These are phyloP conservation scores for Sungouiozyma ichnusensis DNA, from an alignment of 805 yeast genomes.

Conservation along the genomic window DNA sequence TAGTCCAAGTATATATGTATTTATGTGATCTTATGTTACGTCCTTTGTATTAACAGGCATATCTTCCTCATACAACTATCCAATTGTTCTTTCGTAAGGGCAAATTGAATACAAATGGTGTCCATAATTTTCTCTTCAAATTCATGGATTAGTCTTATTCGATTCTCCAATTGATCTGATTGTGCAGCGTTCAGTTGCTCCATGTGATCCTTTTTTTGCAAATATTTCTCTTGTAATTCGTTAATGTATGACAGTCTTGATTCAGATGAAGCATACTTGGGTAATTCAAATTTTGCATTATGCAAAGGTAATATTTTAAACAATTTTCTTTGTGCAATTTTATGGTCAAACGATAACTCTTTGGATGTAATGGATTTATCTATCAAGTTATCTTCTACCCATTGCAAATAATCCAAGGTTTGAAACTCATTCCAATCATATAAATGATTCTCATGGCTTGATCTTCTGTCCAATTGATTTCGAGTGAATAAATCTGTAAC, in stretches of 20 bases:
- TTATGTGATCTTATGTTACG: background rate
- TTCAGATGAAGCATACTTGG: background rate
- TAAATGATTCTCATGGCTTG: conserved; percentile 2
- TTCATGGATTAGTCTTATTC: conserved; percentile 3
- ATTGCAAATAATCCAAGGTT: conserved; percentile 18
- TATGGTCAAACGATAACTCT: conserved; percentile 21
- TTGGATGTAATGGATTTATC: conserved; percentile 7
- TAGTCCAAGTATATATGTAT: conserved; percentile 1
- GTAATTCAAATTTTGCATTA: conserved; percentile 4
- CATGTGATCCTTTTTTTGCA: conserved; percentile 7
- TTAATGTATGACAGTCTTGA: conserved; percentile 10
- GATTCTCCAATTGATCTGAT: background rate
- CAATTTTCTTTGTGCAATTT: conserved; percentile 23
- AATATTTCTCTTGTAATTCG: conserved; percentile 19
- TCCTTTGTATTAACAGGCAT: background rate
- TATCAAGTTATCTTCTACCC: conserved; percentile 21
- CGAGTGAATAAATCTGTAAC: conserved; percentile 4
- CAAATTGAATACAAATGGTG: conserved; percentile 10
- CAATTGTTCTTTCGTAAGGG: conserved; percentile 10
- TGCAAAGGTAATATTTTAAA: conserved; percentile 19
- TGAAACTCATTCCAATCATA: conserved; percentile 15
- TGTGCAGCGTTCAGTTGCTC: conserved; percentile 3
- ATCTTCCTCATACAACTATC: conserved; percentile 7
- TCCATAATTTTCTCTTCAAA: conserved; percentile 10
- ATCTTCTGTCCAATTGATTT: background rate